A percentile compares a stretch with the other conserved stretches of the same genome.
These are phyloP conservation scores for Graphilbum ipis-grandicollis DNA, from an alignment of 2,329 filamentous ascomycete genomes.

Conservation along the genomic window DNA sequence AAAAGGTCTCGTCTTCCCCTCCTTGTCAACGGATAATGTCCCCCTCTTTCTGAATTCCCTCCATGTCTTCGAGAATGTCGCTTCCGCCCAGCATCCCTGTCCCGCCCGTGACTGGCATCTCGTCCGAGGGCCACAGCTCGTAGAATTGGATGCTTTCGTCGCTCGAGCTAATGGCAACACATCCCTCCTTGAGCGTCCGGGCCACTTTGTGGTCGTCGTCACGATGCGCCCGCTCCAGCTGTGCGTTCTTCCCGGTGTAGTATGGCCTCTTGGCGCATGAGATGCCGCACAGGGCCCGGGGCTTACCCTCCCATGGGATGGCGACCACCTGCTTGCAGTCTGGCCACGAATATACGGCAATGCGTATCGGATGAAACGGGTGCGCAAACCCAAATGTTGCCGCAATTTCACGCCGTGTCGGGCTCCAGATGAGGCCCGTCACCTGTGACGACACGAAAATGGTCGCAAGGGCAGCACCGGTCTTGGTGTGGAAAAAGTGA, in stretches of 20 bases:
- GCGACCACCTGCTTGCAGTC: conserved; percentile 72
- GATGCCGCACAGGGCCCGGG: conserved; percentile 75
- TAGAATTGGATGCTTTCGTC: conserved; percentile 91
- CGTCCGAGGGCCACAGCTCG: conserved; percentile 67
- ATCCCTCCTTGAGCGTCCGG: conserved; percentile 52
- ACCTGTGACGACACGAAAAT: conserved; percentile 90
- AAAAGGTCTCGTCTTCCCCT: not conserved
- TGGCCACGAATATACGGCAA: conserved; percentile 91
- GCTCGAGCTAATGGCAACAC: conserved; percentile 80
- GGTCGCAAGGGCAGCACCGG: conserved; percentile 69
- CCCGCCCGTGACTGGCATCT: conserved; percentile 31
- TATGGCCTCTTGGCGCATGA: conserved; percentile 49
- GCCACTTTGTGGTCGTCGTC: too few species aligned
- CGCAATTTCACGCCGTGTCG: conserved; percentile 67
- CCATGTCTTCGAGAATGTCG: conserved; percentile 65
- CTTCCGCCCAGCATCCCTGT: conserved; percentile 60
- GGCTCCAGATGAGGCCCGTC: conserved; percentile 82
- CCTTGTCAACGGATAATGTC: conserved; percentile 47
- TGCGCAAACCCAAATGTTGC: conserved; percentile 90
- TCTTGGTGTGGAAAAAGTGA: conserved; percentile 81
- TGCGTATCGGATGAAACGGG: conserved; percentile 73
- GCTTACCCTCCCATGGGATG: conserved; percentile 67
- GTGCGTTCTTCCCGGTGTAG: conserved; percentile 11
- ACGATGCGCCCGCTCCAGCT: conserved; percentile 21
- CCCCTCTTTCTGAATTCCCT: conserved; percentile 61